phyloP scores from a whole-genome alignment of 306 rosid species.

The Trichosanthes truncata region DNA sequence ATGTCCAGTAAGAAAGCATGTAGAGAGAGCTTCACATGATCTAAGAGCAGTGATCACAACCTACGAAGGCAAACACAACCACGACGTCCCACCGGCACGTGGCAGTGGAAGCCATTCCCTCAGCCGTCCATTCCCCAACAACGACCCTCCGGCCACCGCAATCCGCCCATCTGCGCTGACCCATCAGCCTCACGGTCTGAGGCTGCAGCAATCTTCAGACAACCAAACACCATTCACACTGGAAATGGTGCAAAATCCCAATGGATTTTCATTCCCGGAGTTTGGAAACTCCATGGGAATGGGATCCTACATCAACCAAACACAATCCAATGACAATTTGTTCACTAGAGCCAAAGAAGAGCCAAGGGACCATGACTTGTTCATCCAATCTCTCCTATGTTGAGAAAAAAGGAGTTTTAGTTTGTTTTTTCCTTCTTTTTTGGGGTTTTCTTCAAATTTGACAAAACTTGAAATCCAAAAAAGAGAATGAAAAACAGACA shows the following conservation, averaged over 20 bases:
- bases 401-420: slow-evolving; percentile 14
- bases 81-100: slow-evolving; percentile 85
- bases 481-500: neutral
- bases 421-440: neutral
- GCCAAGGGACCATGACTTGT: slow-evolving; percentile 51
- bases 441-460: neutral
- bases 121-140: slow-evolving; percentile 35
- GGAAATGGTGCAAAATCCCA: slow-evolving; percentile 42
- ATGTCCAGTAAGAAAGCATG: slow-evolving; percentile 92
- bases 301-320: slow-evolving; percentile 38
- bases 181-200: slow-evolving; percentile 21
- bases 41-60: slow-evolving; percentile 87
- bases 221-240: slow-evolving; percentile 33
- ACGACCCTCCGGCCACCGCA: slow-evolving; percentile 18
- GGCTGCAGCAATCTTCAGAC: slow-evolving; percentile 23
- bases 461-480: neutral
- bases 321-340: slow-evolving; percentile 30
- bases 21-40: slow-evolving; percentile 88
- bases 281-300: slow-evolving; percentile 32
- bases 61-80: slow-evolving; percentile 94
- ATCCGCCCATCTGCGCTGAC: slow-evolving; percentile 32
- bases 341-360: slow-evolving; percentile 65
- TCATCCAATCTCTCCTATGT: slow-evolving; percentile 57
- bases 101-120: slow-evolving; percentile 55
- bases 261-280: slow-evolving; percentile 36